Evolutionary conservation across 208 protist genomes (phyloP).

Genomic region (Trypanosoma caninum): DNA sequence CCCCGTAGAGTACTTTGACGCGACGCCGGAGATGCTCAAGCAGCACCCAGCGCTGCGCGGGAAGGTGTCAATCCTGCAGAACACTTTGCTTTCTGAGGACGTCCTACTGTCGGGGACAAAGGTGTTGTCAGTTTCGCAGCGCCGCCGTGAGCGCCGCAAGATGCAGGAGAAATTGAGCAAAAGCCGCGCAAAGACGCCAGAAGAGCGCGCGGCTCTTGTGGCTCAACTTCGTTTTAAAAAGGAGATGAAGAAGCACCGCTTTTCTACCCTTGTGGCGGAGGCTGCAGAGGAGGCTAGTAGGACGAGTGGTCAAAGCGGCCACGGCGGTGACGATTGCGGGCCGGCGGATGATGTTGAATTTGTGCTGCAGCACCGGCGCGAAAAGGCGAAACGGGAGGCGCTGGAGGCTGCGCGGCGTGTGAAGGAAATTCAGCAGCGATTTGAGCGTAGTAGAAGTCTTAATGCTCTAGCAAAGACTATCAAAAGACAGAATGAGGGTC

Average conservation of each 20-base stretch:
- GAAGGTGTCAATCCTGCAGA: conserved; percentile 55
- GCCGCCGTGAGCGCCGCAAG: conserved; percentile 63
- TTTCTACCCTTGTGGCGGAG: conserved; percentile 39
- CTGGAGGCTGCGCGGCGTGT: conserved; percentile 44
- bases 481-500: conserved; percentile 68
- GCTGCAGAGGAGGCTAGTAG: conserved; percentile 19
- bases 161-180: conserved; percentile 59
- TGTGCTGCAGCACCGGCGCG: conserved; percentile 36
- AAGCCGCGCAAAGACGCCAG: conserved; percentile 25
- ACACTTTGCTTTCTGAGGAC: conserved; percentile 83
- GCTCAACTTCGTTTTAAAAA: conserved; percentile 46
- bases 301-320: conserved; percentile 23
- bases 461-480: conserved; percentile 73
- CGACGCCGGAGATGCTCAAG: conserved; percentile 80
- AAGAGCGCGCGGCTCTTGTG: conserved; percentile 35
- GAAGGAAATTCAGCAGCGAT: conserved; percentile 77
- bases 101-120: conserved; percentile 61
- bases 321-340: conserved; percentile 23
- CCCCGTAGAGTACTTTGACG: conserved; percentile 73
- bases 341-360: conserved; percentile 48
- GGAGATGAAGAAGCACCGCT: conserved; percentile 64
- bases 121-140: conserved; percentile 67
- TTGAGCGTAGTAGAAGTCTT: conserved; percentile 79
- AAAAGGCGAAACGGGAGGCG: conserved; percentile 40
- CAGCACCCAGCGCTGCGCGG: conserved; percentile 82